phyloP scores from a whole-genome alignment of 306 rosid genomes.

The Delonix regia region DNA sequence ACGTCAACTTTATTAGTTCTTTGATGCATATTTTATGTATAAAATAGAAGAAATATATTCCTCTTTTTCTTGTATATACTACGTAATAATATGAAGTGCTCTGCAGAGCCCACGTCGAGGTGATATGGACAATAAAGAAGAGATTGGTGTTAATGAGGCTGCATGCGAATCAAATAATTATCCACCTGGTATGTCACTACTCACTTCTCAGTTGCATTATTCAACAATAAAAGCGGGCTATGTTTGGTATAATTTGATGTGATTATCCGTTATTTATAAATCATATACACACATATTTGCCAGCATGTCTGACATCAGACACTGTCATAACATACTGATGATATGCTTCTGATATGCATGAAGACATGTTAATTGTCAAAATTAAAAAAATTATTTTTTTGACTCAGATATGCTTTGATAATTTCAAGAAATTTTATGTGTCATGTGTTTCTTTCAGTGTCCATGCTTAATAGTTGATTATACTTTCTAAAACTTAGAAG shows the following conservation, averaged over 20 bases:
- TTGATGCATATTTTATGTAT: not conserved
- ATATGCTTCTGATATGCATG: too few species aligned
- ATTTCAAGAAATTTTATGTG: too few species aligned
- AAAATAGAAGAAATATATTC: not conserved
- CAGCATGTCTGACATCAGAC: too few species aligned
- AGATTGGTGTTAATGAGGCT: conserved; percentile 36
- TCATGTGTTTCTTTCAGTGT: too few species aligned
- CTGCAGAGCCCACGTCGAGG: conserved; percentile 39
- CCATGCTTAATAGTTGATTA: too few species aligned
- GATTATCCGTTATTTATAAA: not conserved
- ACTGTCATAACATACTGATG: too few species aligned
- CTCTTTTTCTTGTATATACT: conserved; percentile 32
- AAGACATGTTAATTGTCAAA: too few species aligned
- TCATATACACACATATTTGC: not conserved
- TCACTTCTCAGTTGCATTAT: not conserved
- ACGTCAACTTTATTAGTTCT: not conserved
- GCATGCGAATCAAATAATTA: conserved; percentile 36
- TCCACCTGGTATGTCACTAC: conserved; percentile 46
- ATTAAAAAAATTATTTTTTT: too few species aligned
- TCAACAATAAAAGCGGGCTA: not conserved
- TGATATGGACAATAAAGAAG: conserved; percentile 36
- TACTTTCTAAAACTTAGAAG: conserved; percentile 8
- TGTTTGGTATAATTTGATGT: not conserved
- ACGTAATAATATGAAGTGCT: conserved; percentile 26
- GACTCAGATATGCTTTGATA: too few species aligned